Percentiles rank a stretch among this genome's conserved stretches.
Conservation (phyloP, 1,284 basidiomycete genomes). For the Cutaneotrichosporon arboriforme region DNA sequence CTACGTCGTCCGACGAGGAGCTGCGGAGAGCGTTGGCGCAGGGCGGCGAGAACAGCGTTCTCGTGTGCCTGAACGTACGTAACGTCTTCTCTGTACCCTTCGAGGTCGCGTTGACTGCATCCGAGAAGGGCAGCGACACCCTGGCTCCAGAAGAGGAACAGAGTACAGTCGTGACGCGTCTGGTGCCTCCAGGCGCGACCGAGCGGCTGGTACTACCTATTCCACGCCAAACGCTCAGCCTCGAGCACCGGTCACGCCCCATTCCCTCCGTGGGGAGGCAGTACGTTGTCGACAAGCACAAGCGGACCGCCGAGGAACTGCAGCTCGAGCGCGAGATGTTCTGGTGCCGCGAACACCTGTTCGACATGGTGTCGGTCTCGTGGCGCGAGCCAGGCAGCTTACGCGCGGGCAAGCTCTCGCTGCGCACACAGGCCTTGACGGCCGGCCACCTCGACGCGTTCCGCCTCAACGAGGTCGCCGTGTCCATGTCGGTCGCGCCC, state of each 20-base stretch:
- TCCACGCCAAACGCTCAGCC: constrained; percentile 59
- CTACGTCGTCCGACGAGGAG: constrained; percentile 26
- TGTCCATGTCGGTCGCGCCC: constrained; percentile 47
- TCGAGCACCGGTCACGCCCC: constrained; percentile 57
- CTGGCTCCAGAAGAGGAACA: not conserved
- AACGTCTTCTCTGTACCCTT: constrained; percentile 87
- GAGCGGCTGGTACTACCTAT: constrained; percentile 73
- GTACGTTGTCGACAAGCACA: constrained; percentile 76
- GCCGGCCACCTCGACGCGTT: constrained; percentile 68
- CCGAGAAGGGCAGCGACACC: not conserved
- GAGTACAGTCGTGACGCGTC: constrained; percentile 53
- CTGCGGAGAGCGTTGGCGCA: constrained; percentile 45
- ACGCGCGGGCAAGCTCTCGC: constrained; percentile 65
- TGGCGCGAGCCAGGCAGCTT: constrained; percentile 83
- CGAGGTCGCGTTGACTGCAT: constrained; percentile 64
- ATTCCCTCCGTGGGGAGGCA: constrained; percentile 88
- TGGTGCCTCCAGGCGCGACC: constrained; percentile 77
- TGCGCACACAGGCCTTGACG: constrained; percentile 69
- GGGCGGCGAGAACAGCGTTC: constrained; percentile 64
- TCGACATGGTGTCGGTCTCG: constrained; percentile 60
- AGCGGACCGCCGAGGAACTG: constrained; percentile 58
- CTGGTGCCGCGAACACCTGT: constrained; percentile 86
- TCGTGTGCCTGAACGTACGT: constrained; percentile 77
- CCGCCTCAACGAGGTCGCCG: constrained; percentile 59
- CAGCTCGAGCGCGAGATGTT: constrained; percentile 68